Evolutionary conservation across 192 early-diverging fungal genomes (phyloP).

Genomic region (Backusella luteola): DNA sequence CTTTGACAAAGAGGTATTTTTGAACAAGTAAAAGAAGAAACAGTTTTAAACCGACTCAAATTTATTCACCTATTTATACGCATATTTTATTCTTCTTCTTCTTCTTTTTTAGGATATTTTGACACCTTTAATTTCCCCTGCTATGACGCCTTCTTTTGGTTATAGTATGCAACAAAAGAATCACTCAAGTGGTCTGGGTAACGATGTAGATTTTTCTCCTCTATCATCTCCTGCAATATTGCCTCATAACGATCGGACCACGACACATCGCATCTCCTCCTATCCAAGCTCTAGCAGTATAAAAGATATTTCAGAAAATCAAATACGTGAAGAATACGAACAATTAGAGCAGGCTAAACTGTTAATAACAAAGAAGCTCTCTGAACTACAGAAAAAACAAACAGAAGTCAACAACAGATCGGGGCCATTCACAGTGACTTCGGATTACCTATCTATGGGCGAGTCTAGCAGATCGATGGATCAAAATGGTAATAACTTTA

Average conservation of each 20-base stretch:
- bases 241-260: conserved; percentile 35
- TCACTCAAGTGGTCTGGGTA: conserved; percentile 4
- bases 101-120: conserved; percentile 33
- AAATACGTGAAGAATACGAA: conserved; percentile 35
- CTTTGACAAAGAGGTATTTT: conserved; percentile 24
- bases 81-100: background rate
- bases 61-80: background rate
- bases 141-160: conserved; percentile 61
- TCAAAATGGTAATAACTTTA: background rate
- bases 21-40: background rate
- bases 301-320: conserved; percentile 21
- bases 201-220: conserved; percentile 55
- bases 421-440: background rate
- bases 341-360: conserved; percentile 30
- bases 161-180: conserved; percentile 37
- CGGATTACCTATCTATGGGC: background rate
- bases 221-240: conserved; percentile 62
- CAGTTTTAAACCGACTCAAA: background rate
- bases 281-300: background rate
- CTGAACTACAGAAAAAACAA: conserved; percentile 27
- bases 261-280: background rate
- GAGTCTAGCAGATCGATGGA: background rate
- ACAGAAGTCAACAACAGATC: background rate
- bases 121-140: conserved; percentile 69
- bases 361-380: conserved; percentile 23